Base-by-base conservation (phyloP, 192 early-diverging fungal species). In the Linnemannia zychae region DNA sequence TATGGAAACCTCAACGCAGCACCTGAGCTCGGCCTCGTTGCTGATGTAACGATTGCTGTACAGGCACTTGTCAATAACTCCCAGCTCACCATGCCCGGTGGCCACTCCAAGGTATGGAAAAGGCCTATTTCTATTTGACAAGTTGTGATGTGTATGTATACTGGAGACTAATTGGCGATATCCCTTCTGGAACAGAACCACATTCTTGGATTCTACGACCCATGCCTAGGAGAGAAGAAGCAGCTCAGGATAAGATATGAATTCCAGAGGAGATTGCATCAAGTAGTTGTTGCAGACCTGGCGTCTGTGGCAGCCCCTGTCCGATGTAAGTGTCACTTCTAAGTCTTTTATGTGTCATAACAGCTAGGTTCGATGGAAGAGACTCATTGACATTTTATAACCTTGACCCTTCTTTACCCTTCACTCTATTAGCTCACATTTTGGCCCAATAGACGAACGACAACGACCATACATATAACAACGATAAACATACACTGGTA, bases 191-290 rank as follows among this genome's bases (percentile, higher is more conserved):
- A 24, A 48, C 81, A 96, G 94, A 89, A 93, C 33, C 94, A 95
- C 76, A 90, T 99, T 76, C 89, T 97, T 44, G 98, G 98, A 5
- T 99, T 99, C 87, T 98, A 96, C 77, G 97, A 99, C 87, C 97
- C 98, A 34, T 97, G 97, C 79, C 92, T 98, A 73, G 97, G 97
- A 47, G 94, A 94, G 72, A 79, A 84, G 24, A 99, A 99, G 87
- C 90, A 92, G 71, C 89, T 99, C 71, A 92, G 90, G 73, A 93
- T 99, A 71, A 94, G 90, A 66, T 99, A 99, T 78, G 87, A 88
- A 75, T 99, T 98, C 89, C 90, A 93, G 72, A 93, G 93, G 72
- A 90, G 90, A 71, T 68, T 96, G 60, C 98, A 99, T 82, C 91
- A 95, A 88, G 92, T 94, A 1, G 90, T 93, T 46, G 94, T 97